Conservation (phyloP, 495 filamentous ascomycete species). For the Penicillium pancosmium region DNA sequence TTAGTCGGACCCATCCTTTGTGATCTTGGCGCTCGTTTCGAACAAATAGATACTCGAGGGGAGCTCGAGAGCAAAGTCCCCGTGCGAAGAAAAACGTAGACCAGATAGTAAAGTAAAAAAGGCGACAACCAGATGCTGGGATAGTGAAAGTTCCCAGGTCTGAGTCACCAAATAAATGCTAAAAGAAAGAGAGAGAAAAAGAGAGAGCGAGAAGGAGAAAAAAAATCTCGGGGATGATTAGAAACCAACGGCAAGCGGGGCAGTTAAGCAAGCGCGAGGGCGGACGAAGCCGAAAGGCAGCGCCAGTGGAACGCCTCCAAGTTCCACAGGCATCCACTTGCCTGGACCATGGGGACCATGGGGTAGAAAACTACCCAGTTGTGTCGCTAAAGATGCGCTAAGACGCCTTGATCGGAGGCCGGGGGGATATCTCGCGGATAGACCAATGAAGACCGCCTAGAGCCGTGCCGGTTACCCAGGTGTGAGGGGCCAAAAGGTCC, state of each 20-base stretch:
- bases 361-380: constrained; percentile 1
- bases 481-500: constrained; percentile 13
- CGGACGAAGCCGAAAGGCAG: constrained; percentile 22
- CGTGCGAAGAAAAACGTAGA: background rate
- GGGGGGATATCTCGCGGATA: background rate
- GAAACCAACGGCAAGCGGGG: constrained; percentile 25
- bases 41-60: constrained; percentile 7
- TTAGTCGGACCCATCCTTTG: constrained; percentile 29
- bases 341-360: constrained; percentile 12
- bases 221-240: constrained; percentile 22
- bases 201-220: background rate
- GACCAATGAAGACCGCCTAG: constrained; percentile 16
- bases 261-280: constrained; percentile 13
- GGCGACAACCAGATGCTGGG: background rate
- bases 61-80: background rate
- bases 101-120: background rate
- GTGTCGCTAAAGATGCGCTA: background rate
- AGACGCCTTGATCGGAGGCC: constrained; percentile 12
- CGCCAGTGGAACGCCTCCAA: constrained; percentile 3
- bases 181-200: constrained; percentile 2
- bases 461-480: constrained; percentile 28
- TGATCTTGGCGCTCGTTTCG: constrained; percentile 1
- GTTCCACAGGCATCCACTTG: constrained; percentile 23
- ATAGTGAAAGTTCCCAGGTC: background rate
- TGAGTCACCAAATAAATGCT: background rate